Evolutionary conservation across 345 rosid genomes (phyloP), one percentile per base, ranked within the genome.

Genomic region (Gossypium sturtianum): DNA sequence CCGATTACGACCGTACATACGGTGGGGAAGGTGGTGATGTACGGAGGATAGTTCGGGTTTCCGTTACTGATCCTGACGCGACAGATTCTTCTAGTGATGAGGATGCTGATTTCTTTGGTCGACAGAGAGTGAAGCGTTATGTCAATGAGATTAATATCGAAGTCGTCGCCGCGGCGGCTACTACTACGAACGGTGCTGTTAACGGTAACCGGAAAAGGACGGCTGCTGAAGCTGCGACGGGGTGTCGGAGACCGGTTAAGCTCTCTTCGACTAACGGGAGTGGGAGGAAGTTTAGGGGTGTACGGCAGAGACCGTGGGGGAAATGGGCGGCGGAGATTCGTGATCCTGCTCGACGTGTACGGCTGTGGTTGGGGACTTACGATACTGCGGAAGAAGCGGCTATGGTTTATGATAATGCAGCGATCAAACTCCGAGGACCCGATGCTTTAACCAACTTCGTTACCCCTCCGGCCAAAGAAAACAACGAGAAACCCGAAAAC

Each of bases 301-400:
- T 94, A 2, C 76, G 98, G 66, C 97, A 88, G 78, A 83, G 98
- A 78, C 98, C 98, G 0, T 94, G 98, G 98, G 98, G 98, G 0
- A 94, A 94, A 84, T 94, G 97, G 97, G 98, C 98, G 2, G 98
- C 98, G 7, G 98, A 94, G 90, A 94, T 94, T 79, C 85, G 98
- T n/a, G 98, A 94, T 88, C 98, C 98, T 0, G 89, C 80, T n/a
- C 83, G 82, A 65, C 90, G 93, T 5, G 89, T 84, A 20, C 81
- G 98, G 82, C 78, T 94, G 13, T 94, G 98, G 98, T 77, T 94
- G 19, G 98, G 98, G 3, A 94, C 98, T 29, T 94, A 84, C 27
- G 84, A 88, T 20, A 94, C 98, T 0, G 97, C 98, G 1, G 98
- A 94, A 74, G 98, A 94, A 81, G 98, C 98, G 5, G 98, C 98